These are phyloP conservation scores for Diplotaxis tenuifolia DNA, from an alignment of 345 rosid species.

Conservation along the genomic window DNA sequence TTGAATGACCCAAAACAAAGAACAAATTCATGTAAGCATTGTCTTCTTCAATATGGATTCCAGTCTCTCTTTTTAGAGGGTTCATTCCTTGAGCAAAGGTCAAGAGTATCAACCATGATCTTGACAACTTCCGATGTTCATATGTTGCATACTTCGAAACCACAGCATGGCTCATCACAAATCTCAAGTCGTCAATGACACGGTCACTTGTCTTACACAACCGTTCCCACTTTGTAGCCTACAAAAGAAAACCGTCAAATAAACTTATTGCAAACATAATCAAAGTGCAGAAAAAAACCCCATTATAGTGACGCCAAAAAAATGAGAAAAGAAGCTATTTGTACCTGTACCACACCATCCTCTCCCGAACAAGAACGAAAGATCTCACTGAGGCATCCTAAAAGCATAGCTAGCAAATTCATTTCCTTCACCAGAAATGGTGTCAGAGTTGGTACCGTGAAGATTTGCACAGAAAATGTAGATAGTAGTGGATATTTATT, in stretches of 20 bases:
- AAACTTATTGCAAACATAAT: slow-evolving; percentile 14
- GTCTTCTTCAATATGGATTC: slow-evolving; percentile 69
- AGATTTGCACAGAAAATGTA: slow-evolving; percentile 87
- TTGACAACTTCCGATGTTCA: slow-evolving; percentile 56
- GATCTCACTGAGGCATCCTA: slow-evolving; percentile 72
- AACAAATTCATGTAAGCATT: slow-evolving; percentile 52
- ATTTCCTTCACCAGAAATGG: slow-evolving; percentile 89
- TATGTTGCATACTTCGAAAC: slow-evolving; percentile 64
- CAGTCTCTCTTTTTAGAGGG: slow-evolving; percentile 86
- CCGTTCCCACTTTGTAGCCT: slow-evolving; percentile 68
- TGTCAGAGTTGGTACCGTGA: slow-evolving; percentile 88
- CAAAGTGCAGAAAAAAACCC: slow-evolving; percentile 12
- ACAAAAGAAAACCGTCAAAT: slow-evolving; percentile 35
- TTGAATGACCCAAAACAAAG: slow-evolving; percentile 60
- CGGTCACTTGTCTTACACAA: slow-evolving; percentile 61
- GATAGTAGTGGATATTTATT: slow-evolving; percentile 60
- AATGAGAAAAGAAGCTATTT: slow-evolving; percentile 19
- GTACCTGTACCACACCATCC: slow-evolving; percentile 78
- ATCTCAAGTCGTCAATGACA: slow-evolving; percentile 74
- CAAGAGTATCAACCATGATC: slow-evolving; percentile 81
- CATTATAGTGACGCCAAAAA: neutral
- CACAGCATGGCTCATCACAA: slow-evolving; percentile 73
- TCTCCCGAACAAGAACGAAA: slow-evolving; percentile 66
- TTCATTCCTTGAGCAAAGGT: slow-evolving; percentile 83
- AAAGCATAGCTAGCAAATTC: slow-evolving; percentile 61